phyloP scores from a whole-genome alignment of 2,329 filamentous ascomycete species.

The Talaromyces sp. region DNA sequence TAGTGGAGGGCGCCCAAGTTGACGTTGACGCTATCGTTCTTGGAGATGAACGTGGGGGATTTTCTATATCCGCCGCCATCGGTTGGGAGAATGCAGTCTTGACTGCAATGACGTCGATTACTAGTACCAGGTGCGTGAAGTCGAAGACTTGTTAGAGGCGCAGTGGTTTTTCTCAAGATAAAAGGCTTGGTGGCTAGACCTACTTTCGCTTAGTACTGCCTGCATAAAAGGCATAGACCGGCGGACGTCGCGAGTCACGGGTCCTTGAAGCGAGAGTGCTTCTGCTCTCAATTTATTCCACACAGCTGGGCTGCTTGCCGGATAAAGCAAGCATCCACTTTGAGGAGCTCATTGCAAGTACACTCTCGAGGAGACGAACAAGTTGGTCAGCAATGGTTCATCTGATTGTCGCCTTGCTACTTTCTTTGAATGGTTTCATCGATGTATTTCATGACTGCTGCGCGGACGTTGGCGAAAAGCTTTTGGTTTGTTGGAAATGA shows the following conservation, averaged over 20 bases:
- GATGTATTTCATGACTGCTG: constrained; percentile 9
- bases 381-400: constrained; percentile 6
- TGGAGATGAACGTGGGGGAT: constrained; percentile 31
- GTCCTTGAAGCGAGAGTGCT: constrained; percentile 4
- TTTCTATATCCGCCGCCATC: constrained; percentile 55
- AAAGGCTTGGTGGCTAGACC: too few relatives aligned
- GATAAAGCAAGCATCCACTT: constrained; percentile 41
- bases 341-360: constrained; percentile 41
- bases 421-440: constrained; percentile 6
- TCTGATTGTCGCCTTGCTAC: neutral
- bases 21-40: constrained; percentile 25
- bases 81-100: constrained; percentile 23
- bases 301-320: constrained; percentile 30
- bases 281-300: constrained; percentile 9
- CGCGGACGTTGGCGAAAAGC: neutral
- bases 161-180: too few relatives aligned
- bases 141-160: constrained; percentile 5
- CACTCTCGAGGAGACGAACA: neutral
- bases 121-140: constrained; percentile 3
- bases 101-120: constrained; percentile 3
- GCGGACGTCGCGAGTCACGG: neutral
- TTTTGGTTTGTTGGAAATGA: neutral
- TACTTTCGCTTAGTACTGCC: constrained; percentile 11
- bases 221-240: constrained; percentile 11
- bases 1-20: constrained; percentile 44